phyloP scores from a whole-genome alignment of 1,139 yeast genomes.

The Hanseniaspora sp. region DNA sequence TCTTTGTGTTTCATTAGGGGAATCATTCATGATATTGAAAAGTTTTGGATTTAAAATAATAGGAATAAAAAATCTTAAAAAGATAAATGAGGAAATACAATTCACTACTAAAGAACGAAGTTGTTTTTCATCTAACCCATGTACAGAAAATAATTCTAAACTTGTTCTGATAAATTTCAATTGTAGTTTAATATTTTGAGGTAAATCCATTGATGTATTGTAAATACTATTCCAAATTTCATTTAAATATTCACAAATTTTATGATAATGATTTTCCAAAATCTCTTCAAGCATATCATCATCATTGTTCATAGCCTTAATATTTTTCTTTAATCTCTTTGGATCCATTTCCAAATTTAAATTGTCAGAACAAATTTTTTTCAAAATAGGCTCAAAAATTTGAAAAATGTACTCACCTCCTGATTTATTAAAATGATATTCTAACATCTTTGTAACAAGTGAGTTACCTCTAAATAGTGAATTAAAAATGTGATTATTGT shows the following conservation, averaged over 20 bases:
- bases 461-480: slow-evolving; percentile 80
- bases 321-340: slow-evolving; percentile 30
- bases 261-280: slow-evolving; percentile 42
- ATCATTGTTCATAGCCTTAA: background rate
- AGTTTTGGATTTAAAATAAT: slow-evolving; percentile 81
- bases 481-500: slow-evolving; percentile 42
- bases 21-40: slow-evolving; percentile 59
- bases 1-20: slow-evolving; percentile 60
- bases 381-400: slow-evolving; percentile 59
- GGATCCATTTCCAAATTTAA: slow-evolving; percentile 69
- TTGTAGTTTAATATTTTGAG: slow-evolving; percentile 53
- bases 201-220: slow-evolving; percentile 63
- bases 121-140: slow-evolving; percentile 41
- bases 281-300: background rate
- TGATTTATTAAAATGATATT: slow-evolving; percentile 59
- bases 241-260: slow-evolving; percentile 46
- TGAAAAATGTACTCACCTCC: slow-evolving; percentile 72
- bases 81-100: slow-evolving; percentile 72
- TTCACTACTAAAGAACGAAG: slow-evolving; percentile 36
- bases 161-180: slow-evolving; percentile 48
- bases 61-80: slow-evolving; percentile 80
- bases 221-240: slow-evolving; percentile 65
- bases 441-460: slow-evolving; percentile 67
- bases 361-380: slow-evolving; percentile 41
- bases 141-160: slow-evolving; percentile 50